phyloP scores from a whole-genome alignment of 345 rosid genomes.

The Raphanus raphanistrum region DNA sequence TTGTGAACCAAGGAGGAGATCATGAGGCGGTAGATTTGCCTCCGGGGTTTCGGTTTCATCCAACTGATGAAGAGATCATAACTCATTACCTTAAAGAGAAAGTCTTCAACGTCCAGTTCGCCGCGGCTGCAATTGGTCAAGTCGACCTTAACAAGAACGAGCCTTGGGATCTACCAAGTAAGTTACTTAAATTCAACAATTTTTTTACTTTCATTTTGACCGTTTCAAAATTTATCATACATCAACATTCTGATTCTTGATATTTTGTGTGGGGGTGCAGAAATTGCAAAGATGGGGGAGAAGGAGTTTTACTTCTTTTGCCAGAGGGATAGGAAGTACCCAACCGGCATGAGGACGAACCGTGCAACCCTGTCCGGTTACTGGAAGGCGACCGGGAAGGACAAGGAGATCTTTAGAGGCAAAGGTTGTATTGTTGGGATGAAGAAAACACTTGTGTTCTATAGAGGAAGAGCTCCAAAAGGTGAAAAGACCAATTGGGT shows the following conservation, averaged over 20 bases:
- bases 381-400: conserved; percentile 99
- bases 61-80: conserved; percentile 90
- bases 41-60: conserved; percentile 92
- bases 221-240: conserved; percentile 2
- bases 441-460: conserved; percentile 99
- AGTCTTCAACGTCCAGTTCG: conserved; percentile 59
- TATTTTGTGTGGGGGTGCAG: conserved; percentile 40
- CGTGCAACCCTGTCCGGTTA: conserved; percentile 90
- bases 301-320: conserved; percentile 94
- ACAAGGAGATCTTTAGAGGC: conserved; percentile 78
- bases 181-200: conserved; percentile 18
- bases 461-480: conserved; percentile 92
- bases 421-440: conserved; percentile 77
- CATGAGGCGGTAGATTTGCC: conserved; percentile 60
- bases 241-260: conserved; percentile 23
- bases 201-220: background rate
- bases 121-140: conserved; percentile 70
- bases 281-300: conserved; percentile 95
- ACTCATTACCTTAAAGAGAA: conserved; percentile 67
- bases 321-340: conserved; percentile 85
- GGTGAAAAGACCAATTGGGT: conserved; percentile 98
- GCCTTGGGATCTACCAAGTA: conserved; percentile 96
- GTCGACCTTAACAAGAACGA: conserved; percentile 92
- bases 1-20: conserved; percentile 61
- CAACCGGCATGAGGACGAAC: conserved; percentile 97